Percentiles rank a stretch among this genome's conserved stretches.
Evolutionary conservation across 2,329 filamentous ascomycete species (phyloP).

Genomic region (Aspergillus pseudonomiae): DNA sequence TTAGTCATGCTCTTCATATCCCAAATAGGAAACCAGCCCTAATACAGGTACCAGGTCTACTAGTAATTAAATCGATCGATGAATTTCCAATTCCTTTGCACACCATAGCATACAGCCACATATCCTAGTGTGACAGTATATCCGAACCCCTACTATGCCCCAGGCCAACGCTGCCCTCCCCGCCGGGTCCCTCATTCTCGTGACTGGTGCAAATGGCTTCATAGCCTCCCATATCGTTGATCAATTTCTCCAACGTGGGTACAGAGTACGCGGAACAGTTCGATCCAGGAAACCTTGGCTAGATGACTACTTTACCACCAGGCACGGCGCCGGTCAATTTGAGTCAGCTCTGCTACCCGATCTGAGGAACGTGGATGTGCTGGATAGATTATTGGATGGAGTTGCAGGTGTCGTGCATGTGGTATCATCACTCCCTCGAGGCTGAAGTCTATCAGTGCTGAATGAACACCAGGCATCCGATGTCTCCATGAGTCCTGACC

Average conservation of each 20-base stretch:
- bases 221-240: constrained; percentile 48
- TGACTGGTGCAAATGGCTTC: constrained; percentile 53
- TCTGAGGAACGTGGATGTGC: constrained; percentile 40
- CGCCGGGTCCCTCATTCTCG: constrained; percentile 35
- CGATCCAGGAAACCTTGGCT: constrained; percentile 43
- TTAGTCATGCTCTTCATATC: too few species aligned
- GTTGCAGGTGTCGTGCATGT: constrained; percentile 30
- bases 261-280: constrained; percentile 51
- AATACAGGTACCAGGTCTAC: too few species aligned
- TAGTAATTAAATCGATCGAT: too few species aligned
- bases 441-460: neutral
- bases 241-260: constrained; percentile 47
- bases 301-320: constrained; percentile 34
- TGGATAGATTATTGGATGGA: constrained; percentile 46
- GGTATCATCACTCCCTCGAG: constrained; percentile 7
- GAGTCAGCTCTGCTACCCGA: constrained; percentile 45
- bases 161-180: neutral
- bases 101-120: too few species aligned
- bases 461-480: constrained; percentile 16
- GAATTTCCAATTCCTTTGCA: too few species aligned
- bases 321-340: constrained; percentile 35
- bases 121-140: too few species aligned
- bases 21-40: too few species aligned
- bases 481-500: constrained; percentile 40
- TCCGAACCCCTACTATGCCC: neutral